phyloP scores from a whole-genome alignment of 768 basidiomycete species.

The Sutorius australiensis region DNA sequence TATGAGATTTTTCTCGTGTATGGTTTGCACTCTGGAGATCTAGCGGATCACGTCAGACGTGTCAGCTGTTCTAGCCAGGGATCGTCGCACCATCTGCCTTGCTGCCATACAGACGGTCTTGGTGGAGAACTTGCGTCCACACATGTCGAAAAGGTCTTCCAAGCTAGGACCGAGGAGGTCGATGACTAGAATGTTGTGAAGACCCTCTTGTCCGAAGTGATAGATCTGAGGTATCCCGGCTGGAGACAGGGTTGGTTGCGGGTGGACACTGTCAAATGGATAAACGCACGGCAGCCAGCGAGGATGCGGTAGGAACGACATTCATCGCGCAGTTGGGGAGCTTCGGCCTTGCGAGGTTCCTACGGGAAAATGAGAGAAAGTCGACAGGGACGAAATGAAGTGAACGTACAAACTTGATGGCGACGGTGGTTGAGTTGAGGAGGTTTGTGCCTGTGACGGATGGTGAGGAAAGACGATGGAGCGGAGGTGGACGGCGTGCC shows the following conservation, averaged over 20 bases:
- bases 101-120: slow-evolving; percentile 99
- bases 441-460: slow-evolving; percentile 79
- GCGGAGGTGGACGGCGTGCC: slow-evolving; percentile 39
- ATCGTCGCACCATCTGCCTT: slow-evolving; percentile 78
- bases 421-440: slow-evolving; percentile 96
- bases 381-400: not conserved
- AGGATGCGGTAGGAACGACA: slow-evolving; percentile 95
- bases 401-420: slow-evolving; percentile 96
- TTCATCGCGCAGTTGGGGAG: slow-evolving; percentile 96
- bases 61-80: not conserved
- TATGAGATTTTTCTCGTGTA: slow-evolving; percentile 99
- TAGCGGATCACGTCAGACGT: slow-evolving; percentile 30
- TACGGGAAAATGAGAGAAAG: slow-evolving; percentile 31
- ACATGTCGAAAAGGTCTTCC: slow-evolving; percentile 99
- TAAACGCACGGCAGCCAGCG: slow-evolving; percentile 78
- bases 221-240: slow-evolving; percentile 99
- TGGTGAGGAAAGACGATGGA: not conserved
- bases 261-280: slow-evolving; percentile 5
- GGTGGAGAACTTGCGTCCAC: slow-evolving; percentile 93
- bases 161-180: slow-evolving; percentile 95
- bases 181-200: slow-evolving; percentile 98
- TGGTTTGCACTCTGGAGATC: slow-evolving; percentile 94
- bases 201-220: slow-evolving; percentile 97
- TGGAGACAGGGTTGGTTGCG: slow-evolving; percentile 35
- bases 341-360: slow-evolving; percentile 93